phyloP scores from a whole-genome alignment of 2,329 filamentous ascomycete species.

The Colletotrichum sublineola region DNA sequence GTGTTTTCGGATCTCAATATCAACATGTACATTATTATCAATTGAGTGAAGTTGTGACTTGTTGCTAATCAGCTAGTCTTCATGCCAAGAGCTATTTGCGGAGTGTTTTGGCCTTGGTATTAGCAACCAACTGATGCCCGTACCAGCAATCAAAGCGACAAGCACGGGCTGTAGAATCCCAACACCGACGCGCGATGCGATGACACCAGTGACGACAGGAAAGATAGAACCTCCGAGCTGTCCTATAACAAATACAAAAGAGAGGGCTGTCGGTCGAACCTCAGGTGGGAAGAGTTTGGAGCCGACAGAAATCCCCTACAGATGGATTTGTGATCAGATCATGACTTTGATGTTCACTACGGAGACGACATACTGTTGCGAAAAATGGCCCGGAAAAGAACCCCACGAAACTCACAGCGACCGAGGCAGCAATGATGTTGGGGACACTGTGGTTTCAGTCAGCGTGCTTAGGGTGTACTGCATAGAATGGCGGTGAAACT shows the following conservation, averaged over 20 bases:
- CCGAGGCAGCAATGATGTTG: slow-evolving; percentile 63
- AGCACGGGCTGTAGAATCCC: slow-evolving; percentile 65
- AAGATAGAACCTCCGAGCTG: slow-evolving; percentile 69
- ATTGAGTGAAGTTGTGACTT: no score
- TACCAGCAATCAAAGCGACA: slow-evolving; percentile 60
- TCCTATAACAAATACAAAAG: slow-evolving; percentile 69
- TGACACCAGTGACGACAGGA: slow-evolving; percentile 66
- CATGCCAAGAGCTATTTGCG: slow-evolving; percentile 50
- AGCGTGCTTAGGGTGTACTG: neutral
- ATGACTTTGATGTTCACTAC: neutral
- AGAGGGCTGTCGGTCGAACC: slow-evolving; percentile 53
- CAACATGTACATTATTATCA: no score
- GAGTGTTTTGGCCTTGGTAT: slow-evolving; percentile 54
- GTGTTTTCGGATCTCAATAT: no score
- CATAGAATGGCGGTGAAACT: slow-evolving; percentile 38
- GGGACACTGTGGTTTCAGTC: slow-evolving; percentile 50
- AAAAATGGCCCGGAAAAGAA: slow-evolving; percentile 72
- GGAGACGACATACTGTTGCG: slow-evolving; percentile 59
- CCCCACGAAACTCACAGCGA: slow-evolving; percentile 66
- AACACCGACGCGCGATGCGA: slow-evolving; percentile 61
- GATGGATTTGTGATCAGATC: neutral
- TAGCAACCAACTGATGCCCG: slow-evolving; percentile 62
- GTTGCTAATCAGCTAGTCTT: slow-evolving; percentile 46
- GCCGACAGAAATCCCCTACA: slow-evolving; percentile 65
- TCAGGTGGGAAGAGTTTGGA: slow-evolving; percentile 62